phyloP scores from a whole-genome alignment of 331 rosid species.

The Telfairia occidentalis region DNA sequence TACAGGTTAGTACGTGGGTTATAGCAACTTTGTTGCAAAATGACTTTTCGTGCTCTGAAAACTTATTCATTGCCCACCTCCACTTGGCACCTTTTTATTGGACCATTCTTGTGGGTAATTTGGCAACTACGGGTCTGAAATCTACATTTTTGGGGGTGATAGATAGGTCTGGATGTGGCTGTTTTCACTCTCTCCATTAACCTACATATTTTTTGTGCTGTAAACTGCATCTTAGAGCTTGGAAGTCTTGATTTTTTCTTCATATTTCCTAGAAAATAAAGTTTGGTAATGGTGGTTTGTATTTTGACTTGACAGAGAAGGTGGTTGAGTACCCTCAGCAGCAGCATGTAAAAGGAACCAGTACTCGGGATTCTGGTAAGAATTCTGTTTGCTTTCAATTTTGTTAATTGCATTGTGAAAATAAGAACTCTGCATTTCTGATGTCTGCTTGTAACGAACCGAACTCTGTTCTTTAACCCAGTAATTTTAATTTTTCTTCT shows the following conservation, averaged over 20 bases:
- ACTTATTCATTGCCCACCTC: neutral
- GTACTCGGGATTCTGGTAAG: slow-evolving; percentile 54
- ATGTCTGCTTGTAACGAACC: neutral
- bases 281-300: neutral
- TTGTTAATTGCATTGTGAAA: slow-evolving; percentile 4
- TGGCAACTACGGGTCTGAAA: neutral
- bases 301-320: slow-evolving; percentile 48
- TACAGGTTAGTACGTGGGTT: slow-evolving; percentile 39
- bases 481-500: neutral
- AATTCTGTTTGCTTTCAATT: slow-evolving; percentile 13
- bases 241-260: neutral
- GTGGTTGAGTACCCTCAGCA: slow-evolving; percentile 48
- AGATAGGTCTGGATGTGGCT: neutral
- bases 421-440: neutral
- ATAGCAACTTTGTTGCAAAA: neutral
- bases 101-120: neutral
- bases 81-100: neutral
- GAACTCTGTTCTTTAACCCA: neutral
- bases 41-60: neutral
- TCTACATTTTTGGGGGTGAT: neutral
- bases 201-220: neutral
- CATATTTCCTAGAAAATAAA: neutral
- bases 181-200: neutral
- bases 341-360: slow-evolving; percentile 52
- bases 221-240: neutral